Evolutionary conservation across 2,329 filamentous ascomycete genomes (phyloP).

Genomic region (Colletotrichum sp.): DNA sequence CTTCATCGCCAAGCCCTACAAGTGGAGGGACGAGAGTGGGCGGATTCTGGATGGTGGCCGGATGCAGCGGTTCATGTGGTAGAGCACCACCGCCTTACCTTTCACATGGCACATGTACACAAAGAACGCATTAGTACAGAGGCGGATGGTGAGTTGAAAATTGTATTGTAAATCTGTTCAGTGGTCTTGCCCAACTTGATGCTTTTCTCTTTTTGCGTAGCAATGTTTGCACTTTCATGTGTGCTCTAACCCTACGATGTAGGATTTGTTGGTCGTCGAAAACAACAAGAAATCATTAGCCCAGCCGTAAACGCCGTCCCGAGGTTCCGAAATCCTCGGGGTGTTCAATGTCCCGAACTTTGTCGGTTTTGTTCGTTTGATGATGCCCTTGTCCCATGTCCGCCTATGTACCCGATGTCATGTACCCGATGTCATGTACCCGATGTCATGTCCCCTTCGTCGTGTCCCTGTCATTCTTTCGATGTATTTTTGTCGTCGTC

Average conservation of each 20-base stretch:
- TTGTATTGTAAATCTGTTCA: not conserved
- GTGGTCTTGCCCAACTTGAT: not conserved
- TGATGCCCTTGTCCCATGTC: not conserved
- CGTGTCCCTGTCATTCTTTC: not conserved
- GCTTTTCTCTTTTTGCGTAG: constrained; percentile 1
- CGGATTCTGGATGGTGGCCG: constrained; percentile 56
- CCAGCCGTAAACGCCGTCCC: constrained; percentile 5
- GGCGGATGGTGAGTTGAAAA: not conserved
- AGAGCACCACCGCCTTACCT: constrained; percentile 4
- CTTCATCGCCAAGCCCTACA: constrained; percentile 71
- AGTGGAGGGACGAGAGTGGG: constrained; percentile 63
- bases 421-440: constrained; percentile 6
- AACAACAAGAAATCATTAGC: not conserved
- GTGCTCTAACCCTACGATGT: constrained; percentile 3
- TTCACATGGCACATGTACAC: not conserved
- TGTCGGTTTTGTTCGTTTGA: not conserved
- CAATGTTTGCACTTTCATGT: not conserved
- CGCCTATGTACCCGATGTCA: constrained; percentile 3
- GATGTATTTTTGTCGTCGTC: not conserved
- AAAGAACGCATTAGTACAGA: not conserved
- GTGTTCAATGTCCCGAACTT: not conserved
- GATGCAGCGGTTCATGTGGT: constrained; percentile 86
- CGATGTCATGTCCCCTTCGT: not conserved
- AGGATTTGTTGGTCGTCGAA: not conserved
- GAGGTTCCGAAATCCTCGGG: not conserved